Evolutionary conservation across 1,284 basidiomycete species (phyloP).

Genomic region (Calocybe gambosa): DNA sequence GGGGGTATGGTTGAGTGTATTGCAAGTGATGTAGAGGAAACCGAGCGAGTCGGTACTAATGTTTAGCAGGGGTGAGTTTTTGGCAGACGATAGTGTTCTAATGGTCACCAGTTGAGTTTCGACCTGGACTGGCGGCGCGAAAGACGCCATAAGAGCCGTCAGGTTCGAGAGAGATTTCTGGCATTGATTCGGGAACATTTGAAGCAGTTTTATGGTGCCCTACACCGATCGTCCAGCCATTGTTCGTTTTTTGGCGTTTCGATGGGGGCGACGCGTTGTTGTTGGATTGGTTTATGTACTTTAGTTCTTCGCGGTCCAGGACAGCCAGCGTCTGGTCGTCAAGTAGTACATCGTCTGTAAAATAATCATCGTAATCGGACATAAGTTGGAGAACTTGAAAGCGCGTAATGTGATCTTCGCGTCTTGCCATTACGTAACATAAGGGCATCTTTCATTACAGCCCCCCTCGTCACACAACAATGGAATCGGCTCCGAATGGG

Average conservation of each 20-base stretch:
- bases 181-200: conserved; percentile 45
- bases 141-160: conserved; percentile 28
- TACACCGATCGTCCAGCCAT: conserved; percentile 31
- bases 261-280: conserved; percentile 30
- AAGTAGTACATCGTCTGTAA: conserved; percentile 54
- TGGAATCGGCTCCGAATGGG: conserved; percentile 28
- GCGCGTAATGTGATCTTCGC: background rate
- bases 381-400: too few species aligned
- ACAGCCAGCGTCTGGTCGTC: conserved; percentile 58
- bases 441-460: conserved; percentile 6
- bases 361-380: conserved; percentile 63
- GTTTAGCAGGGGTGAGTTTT: background rate
- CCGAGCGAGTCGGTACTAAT: background rate
- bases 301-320: conserved; percentile 55
- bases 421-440: conserved; percentile 14
- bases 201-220: conserved; percentile 19
- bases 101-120: background rate
- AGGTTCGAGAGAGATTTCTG: conserved; percentile 47
- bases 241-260: conserved; percentile 51
- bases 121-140: conserved; percentile 1
- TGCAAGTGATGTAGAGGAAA: background rate
- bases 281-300: conserved; percentile 31
- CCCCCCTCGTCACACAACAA: conserved; percentile 13
- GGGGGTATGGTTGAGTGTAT: background rate
- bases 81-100: background rate